Percentiles rank a stretch among this genome's conserved stretches.
These are phyloP conservation scores for Chlorencoelia australis DNA, from an alignment of 2,329 filamentous ascomycete species.

Conservation along the genomic window DNA sequence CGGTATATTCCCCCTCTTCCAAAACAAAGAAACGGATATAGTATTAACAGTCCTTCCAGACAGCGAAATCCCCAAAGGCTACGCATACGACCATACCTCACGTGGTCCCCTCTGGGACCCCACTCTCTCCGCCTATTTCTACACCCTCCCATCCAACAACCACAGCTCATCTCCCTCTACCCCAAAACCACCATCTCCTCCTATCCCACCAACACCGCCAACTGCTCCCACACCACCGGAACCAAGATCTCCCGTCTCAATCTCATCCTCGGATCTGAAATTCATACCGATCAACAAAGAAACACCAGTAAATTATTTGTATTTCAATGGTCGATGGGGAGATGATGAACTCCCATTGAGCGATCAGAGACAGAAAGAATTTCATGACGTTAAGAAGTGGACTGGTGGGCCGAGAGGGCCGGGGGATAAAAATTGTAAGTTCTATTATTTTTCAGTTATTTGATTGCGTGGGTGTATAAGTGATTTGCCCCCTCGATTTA, in stretches of 20 bases:
- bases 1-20: conserved; percentile 54
- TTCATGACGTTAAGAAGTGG: conserved; percentile 37
- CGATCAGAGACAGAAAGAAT: conserved; percentile 30
- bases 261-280: no score
- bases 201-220: no score
- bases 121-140: conserved; percentile 41
- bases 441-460: no score
- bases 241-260: no score
- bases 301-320: conserved; percentile 76
- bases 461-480: no score
- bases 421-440: no score
- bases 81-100: conserved; percentile 47
- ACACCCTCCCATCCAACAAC: conserved; percentile 36
- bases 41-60: conserved; percentile 23
- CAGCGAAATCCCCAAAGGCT: conserved; percentile 38
- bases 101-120: conserved; percentile 62
- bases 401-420: conserved; percentile 48
- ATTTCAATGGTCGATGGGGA: conserved; percentile 80
- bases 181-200: no score
- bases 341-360: conserved; percentile 68
- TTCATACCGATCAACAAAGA: conserved; percentile 49
- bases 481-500: no score
- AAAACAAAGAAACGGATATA: no score
- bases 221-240: no score
- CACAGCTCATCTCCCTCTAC: no score